These are phyloP conservation scores for Trichoderma atrobrunneum DNA, from an alignment of 2,329 filamentous ascomycete species.

Conservation along the genomic window DNA sequence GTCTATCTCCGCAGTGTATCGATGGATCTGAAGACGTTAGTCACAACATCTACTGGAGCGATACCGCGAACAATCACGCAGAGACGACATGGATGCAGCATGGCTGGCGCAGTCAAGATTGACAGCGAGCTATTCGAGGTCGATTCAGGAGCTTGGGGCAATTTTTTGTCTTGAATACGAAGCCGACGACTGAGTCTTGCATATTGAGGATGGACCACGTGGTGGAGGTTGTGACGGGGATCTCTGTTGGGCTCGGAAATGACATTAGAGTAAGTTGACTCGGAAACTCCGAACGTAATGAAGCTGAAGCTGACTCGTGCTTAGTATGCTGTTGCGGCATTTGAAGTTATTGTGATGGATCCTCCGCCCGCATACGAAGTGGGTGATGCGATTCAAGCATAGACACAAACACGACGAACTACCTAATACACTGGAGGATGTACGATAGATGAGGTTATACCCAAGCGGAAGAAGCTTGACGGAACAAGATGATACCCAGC, in stretches of 20 bases:
- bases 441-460: background rate
- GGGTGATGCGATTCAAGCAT: background rate
- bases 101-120: constrained; percentile 4
- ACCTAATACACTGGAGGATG: background rate
- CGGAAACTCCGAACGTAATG: background rate
- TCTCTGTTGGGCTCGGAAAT: constrained; percentile 5
- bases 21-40: background rate
- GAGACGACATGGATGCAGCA: constrained; percentile 4
- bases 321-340: background rate
- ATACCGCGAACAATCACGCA: background rate
- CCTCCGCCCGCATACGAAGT: constrained; percentile 10
- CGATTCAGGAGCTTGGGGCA: constrained; percentile 9
- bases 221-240: constrained; percentile 2
- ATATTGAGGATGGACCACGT: background rate
- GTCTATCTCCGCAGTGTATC: background rate
- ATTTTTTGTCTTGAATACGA: constrained; percentile 13
- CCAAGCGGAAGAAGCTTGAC: background rate
- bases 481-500: background rate
- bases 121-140: constrained; percentile 7
- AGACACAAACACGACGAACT: too few relatives aligned
- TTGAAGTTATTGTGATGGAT: constrained; percentile 8
- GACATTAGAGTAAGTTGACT: background rate
- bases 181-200: constrained; percentile 11
- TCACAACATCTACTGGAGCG: background rate
- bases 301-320: background rate